phyloP scores from a whole-genome alignment of 164 flowering plant genomes.

The Stephania cephalantha region DNA sequence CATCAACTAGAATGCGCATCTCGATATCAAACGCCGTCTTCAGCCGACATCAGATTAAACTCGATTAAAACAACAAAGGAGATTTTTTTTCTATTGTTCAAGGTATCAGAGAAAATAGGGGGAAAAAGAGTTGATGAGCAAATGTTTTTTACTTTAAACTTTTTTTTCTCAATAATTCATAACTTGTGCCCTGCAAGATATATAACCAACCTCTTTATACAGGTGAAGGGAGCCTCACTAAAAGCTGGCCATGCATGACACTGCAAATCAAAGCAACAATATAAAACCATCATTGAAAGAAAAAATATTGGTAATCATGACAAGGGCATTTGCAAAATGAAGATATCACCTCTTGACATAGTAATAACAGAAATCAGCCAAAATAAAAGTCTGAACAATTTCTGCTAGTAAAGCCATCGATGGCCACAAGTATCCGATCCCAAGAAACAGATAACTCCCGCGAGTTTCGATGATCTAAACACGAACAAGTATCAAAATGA shows the following conservation, averaged over 20 bases:
- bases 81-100: no score
- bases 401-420: slow-evolving; percentile 49
- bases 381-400: slow-evolving; percentile 66
- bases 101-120: no score
- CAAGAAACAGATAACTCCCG: slow-evolving; percentile 39
- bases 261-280: slow-evolving; percentile 32
- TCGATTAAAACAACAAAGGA: no score
- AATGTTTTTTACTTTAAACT: no score
- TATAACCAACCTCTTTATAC: slow-evolving; percentile 23
- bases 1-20: no score
- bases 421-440: slow-evolving; percentile 54
- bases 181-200: background rate
- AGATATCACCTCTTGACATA: slow-evolving; percentile 62
- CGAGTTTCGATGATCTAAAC: slow-evolving; percentile 51
- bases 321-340: background rate
- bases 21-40: no score
- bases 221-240: slow-evolving; percentile 40
- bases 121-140: no score
- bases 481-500: background rate
- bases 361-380: slow-evolving; percentile 89
- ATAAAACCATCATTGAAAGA: background rate
- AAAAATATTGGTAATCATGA: background rate
- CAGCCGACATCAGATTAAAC: no score
- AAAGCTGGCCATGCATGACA: slow-evolving; percentile 49
- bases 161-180: background rate